A percentile compares a stretch with the other conserved stretches of the same genome.
These are phyloP conservation scores for Hypoxylon sp. DNA, from an alignment of 2,329 filamentous ascomycete species.

Conservation along the genomic window DNA sequence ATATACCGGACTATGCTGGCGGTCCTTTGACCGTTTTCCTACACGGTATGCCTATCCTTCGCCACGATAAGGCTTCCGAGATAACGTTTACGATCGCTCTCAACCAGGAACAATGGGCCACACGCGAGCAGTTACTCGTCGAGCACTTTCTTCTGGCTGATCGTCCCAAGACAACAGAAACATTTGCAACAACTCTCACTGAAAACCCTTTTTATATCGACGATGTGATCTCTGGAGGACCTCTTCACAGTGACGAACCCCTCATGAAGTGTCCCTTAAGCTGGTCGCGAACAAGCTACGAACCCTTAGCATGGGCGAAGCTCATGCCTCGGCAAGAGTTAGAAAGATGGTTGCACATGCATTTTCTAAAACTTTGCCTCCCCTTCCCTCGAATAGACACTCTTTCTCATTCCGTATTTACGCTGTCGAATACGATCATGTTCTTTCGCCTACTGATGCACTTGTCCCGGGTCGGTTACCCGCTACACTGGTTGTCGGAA, in stretches of 20 bases:
- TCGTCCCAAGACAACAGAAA: background rate
- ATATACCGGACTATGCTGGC: conserved; percentile 1
- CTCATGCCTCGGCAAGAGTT: conserved; percentile 4
- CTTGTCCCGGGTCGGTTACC: conserved; percentile 7
- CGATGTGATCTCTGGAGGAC: background rate
- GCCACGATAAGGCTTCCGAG: conserved; percentile 3
- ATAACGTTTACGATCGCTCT: background rate
- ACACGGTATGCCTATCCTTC: conserved; percentile 9
- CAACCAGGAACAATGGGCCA: background rate
- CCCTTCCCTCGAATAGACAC: background rate
- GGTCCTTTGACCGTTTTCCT: conserved; percentile 7
- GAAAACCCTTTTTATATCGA: background rate
- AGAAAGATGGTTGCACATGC: conserved; percentile 6
- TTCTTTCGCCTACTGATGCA: conserved; percentile 10
- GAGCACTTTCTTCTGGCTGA: background rate
- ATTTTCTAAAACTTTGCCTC: conserved; percentile 6
- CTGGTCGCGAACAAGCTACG: background rate
- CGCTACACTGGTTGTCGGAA: conserved; percentile 7
- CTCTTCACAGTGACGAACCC: background rate
- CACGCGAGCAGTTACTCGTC: conserved; percentile 6
- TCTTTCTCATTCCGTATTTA: background rate
- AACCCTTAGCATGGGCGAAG: background rate
- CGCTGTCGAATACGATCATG: background rate
- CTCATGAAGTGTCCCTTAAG: conserved; percentile 7
- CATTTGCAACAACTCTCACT: background rate